Evolutionary conservation across 495 filamentous ascomycete species (phyloP), one percentile per base, ranked within the genome.

Genomic region (Podospora appendiculata): DNA sequence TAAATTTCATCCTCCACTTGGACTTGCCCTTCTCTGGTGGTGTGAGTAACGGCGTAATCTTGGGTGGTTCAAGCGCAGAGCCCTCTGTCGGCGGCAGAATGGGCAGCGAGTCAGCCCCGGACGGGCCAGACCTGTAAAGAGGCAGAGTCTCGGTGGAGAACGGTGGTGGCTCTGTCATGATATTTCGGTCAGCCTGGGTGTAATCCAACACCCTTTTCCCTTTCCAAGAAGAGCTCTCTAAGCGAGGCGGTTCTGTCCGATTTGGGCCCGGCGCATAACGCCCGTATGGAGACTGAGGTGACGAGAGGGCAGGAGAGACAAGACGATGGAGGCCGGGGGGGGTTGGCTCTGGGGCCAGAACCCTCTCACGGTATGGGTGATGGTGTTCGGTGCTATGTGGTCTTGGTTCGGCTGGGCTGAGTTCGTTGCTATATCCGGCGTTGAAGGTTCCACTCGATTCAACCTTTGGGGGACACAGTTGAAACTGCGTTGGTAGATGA

Each of bases 401-500:
- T 38, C 36, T 38, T 8, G 2, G 36, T 11, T 13, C 13, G 36
- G 3, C 36, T 38, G 36, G 36, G 13, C 36, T 13, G 41, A 16
- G 44, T 34, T 13, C 47, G 38, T n/a, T 44, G 25, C 41, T 48
- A 50, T 63, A 64, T 33, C 51, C 50, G 0, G 54, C 35, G 42
- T 54, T 38, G 45, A 57, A 54, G 18, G 51, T n/a, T 17, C 56
- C 58, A 10, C 52, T 43, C 8, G 50, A 46, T 7, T 70, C 62
- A 32, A 52, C 10, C 34, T 59, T 69, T 14, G 66, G 62, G 3
- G 66, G 59, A 12, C 25, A 34, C 9, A 67, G 39, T 14, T 67
- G 66, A 48, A 70, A 70, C 35, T 63, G 55, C 2, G 51, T 61
- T 18, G 60, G 58, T 12, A 67, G 45, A 49, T 70, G 68, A 4